Conservation (phyloP, 345 rosid genomes). For the Salix koriyanagi region DNA sequence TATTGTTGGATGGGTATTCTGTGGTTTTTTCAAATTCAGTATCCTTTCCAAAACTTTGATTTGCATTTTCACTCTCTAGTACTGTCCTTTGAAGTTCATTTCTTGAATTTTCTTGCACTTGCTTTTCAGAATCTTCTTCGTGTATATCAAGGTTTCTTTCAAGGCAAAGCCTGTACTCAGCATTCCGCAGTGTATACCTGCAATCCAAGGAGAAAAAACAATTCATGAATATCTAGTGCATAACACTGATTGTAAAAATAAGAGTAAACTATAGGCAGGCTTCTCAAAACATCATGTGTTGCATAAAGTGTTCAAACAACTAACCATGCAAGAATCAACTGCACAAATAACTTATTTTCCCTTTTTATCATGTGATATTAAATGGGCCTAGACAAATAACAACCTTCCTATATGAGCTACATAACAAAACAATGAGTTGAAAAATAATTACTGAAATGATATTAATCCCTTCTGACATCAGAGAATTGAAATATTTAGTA, state of each 20-base stretch:
- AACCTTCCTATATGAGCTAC: background rate
- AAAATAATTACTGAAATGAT: background rate
- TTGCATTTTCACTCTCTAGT: constrained; percentile 28
- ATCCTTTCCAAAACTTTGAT: constrained; percentile 27
- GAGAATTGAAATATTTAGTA: background rate
- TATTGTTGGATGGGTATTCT: constrained; percentile 32
- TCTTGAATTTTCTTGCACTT: constrained; percentile 30
- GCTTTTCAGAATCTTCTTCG: constrained; percentile 44
- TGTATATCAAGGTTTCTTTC: constrained; percentile 64
- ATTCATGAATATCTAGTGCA: constrained; percentile 9
- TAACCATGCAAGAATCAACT: background rate
- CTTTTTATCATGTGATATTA: background rate
- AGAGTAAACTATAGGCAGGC: background rate
- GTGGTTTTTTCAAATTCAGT: constrained; percentile 24
- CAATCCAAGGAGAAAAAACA: constrained; percentile 13
- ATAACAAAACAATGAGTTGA: background rate
- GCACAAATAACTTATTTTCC: background rate
- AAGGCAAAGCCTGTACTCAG: constrained; percentile 90
- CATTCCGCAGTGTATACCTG: constrained; percentile 86
- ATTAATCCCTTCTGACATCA: background rate
- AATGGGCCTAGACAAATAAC: background rate
- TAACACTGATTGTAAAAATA: too few species aligned
- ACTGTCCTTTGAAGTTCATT: constrained; percentile 36
- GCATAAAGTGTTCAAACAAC: constrained; percentile 6
- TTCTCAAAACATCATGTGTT: background rate